Evolutionary conservation across 257 asterid species (phyloP).

Genomic region (Penstemon barbatus): DNA sequence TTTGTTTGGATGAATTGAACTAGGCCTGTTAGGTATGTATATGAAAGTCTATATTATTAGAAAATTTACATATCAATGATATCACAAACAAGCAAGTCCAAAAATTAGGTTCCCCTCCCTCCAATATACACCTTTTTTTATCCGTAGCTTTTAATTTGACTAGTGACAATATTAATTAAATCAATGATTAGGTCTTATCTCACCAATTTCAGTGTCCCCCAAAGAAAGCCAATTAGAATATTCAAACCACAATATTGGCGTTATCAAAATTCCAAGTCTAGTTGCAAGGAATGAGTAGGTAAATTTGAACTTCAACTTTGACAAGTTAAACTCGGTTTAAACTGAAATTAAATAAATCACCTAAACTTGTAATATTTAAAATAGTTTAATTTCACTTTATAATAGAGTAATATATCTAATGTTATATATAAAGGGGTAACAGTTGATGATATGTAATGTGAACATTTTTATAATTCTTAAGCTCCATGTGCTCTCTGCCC

Average conservation of each 20-base stretch:
- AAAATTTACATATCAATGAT: too few relatives aligned
- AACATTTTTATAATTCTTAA: conserved; percentile 8
- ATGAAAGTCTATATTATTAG: not conserved
- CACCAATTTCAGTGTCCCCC: conserved; percentile 37
- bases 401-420: not conserved
- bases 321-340: too few relatives aligned
- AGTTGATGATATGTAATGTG: conserved; percentile 20
- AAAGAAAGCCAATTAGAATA: conserved; percentile 24
- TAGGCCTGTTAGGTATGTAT: conserved; percentile 27
- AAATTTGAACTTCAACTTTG: too few relatives aligned
- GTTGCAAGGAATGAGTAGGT: too few relatives aligned
- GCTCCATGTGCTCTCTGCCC: conserved; percentile 52
- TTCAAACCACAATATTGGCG: conserved; percentile 28
- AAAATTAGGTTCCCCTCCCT: conserved; percentile 16
- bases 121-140: not conserved
- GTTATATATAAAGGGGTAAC: conserved; percentile 9
- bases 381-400: too few relatives aligned
- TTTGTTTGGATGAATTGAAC: not conserved
- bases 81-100: conserved; percentile 8
- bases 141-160: conserved; percentile 29
- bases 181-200: conserved; percentile 41
- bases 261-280: conserved; percentile 13
- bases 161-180: conserved; percentile 24
- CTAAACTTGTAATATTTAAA: too few relatives aligned
- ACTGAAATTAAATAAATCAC: too few relatives aligned